Base-by-base conservation (phyloP, 306 rosid species). In the Trifolium subterraneum region DNA sequence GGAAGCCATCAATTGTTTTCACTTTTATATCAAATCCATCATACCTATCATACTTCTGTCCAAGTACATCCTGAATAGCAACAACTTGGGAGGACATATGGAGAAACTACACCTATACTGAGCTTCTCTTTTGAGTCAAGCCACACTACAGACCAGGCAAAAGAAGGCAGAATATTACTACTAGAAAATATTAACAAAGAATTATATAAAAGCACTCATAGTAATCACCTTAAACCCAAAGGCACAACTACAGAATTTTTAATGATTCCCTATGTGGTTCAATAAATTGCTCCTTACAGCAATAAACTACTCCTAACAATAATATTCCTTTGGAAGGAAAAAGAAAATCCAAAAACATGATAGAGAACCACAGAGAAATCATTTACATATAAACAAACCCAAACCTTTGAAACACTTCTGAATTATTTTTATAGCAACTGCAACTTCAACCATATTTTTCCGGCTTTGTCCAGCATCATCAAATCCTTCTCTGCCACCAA, bases 81-180 rank as follows among this genome's bases (percentile, higher is more conserved):
- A 41, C 77, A 31, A 89, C 96, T 82, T 92, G 97, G 23, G 90
- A 90, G 20, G 90, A n/a, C 85, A 78, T 92, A 92, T 7, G 93
- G 97, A 54, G 97, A 92, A 15, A 92, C 82, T 20, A 92, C 71
- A 61, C 97, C 97, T 16, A 92, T 20, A 56, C 84, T 72, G 12
- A 92, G 62, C 20, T 79, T 73, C 51, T 65, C 63, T 29, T 76
- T 56, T 16, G 83, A 79, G 35, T 31, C 84, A 11, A 12, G 7
- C 93, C 93, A 88, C 12, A 38, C 96, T 92, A 25, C 10, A 35
- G 6, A 54, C 11, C 58, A 59, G 29, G 29, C 0, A 78, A 55
- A 63, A 31, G 19, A 15, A 48, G 4, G 18, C 13, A 70, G n/a
- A 6, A 55, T 31, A 42, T 56, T 45, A 20, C 54, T 47, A 64